phyloP scores from a whole-genome alignment of 176 grass and related monocot genomes.

The Aegilops sharonensis region DNA sequence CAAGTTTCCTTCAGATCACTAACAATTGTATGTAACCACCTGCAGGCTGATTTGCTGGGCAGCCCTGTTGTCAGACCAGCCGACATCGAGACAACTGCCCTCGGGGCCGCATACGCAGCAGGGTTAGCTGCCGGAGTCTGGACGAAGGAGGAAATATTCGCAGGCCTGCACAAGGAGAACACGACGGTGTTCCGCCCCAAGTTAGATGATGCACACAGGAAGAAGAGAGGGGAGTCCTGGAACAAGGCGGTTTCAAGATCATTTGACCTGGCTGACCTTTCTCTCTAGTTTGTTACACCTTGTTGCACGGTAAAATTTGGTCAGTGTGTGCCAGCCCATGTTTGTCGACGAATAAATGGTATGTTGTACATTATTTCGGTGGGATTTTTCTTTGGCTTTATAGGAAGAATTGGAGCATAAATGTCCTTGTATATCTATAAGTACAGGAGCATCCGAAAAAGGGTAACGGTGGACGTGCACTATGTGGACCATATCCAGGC shows the following conservation, averaged over 20 bases:
- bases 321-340: background rate
- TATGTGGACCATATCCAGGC: too few relatives aligned
- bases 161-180: conserved; percentile 55
- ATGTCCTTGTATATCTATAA: background rate
- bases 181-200: conserved; percentile 48
- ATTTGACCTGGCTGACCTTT: conserved; percentile 79
- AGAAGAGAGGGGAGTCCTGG: conserved; percentile 68
- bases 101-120: conserved; percentile 86
- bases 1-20: background rate
- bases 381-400: background rate
- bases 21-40: background rate
- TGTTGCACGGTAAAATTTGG: background rate
- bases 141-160: conserved; percentile 53
- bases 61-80: conserved; percentile 73
- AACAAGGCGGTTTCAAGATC: conserved; percentile 64
- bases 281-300: background rate
- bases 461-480: too few relatives aligned
- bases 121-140: conserved; percentile 67
- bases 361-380: background rate
- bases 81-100: conserved; percentile 80
- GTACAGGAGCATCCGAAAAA: background rate
- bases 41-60: conserved; percentile 77
- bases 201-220: conserved; percentile 38
- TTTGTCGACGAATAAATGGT: background rate
- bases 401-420: background rate